A percentile compares a stretch with the other conserved stretches of the same genome.
Conservation (phyloP, 2,329 filamentous ascomycete species). For the Paracoccidioides lutzii region DNA sequence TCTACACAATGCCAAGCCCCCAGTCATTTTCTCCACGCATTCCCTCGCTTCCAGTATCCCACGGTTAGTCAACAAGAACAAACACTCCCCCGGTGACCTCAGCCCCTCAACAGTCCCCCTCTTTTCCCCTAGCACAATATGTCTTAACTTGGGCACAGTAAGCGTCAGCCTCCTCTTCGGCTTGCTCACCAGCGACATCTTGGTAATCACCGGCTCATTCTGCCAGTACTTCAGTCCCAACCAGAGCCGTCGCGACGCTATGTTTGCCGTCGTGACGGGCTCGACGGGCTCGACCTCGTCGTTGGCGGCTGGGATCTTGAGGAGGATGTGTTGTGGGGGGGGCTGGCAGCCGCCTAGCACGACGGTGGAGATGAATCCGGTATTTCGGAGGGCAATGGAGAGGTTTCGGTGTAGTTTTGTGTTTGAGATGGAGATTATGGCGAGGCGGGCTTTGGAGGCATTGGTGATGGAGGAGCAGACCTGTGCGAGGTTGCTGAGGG, state of each 20-base stretch:
- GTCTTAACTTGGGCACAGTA: conserved; percentile 47
- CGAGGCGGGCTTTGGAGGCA: conserved; percentile 68
- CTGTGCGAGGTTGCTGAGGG: conserved; percentile 60
- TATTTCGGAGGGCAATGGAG: conserved; percentile 63
- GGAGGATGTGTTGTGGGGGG: conserved; percentile 39
- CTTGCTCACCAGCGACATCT: conserved; percentile 56
- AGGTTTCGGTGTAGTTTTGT: conserved; percentile 68
- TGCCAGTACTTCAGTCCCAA: conserved; percentile 83
- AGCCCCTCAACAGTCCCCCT: conserved; percentile 58
- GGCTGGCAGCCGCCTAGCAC: conserved; percentile 56
- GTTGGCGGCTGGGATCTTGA: conserved; percentile 37
- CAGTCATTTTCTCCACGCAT: conserved; percentile 65
- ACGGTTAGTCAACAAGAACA: conserved; percentile 65
- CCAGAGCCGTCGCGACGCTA: conserved; percentile 67
- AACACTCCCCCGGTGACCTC: conserved; percentile 62
- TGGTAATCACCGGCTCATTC: conserved; percentile 61
- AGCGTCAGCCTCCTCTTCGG: conserved; percentile 61
- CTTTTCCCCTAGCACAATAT: conserved; percentile 55
- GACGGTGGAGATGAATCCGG: conserved; percentile 69
- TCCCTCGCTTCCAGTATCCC: conserved; percentile 74
- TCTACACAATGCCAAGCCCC: conserved; percentile 67
- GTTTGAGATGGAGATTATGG: conserved; percentile 69
- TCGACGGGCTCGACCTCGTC: conserved; percentile 29
- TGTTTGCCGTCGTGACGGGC: conserved; percentile 55
- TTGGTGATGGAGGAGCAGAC: conserved; percentile 89